A percentile compares a stretch with the other conserved stretches of the same genome.
Conservation (phyloP, 2,329 filamentous ascomycete species). For the Zymoseptoria pseudotritici region DNA sequence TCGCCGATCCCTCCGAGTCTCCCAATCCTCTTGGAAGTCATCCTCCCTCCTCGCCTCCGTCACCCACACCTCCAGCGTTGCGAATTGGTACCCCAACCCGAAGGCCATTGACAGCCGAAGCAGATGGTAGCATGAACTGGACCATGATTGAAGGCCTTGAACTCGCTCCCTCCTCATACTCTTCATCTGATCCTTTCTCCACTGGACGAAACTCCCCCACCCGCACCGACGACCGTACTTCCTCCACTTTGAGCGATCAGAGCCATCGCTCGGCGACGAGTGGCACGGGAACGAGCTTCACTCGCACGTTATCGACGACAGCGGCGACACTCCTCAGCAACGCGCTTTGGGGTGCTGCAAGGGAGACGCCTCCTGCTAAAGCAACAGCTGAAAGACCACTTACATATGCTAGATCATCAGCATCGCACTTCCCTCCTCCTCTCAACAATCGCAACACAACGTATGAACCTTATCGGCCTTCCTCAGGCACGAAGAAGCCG, state of each 20-base stretch:
- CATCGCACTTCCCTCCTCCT: background rate
- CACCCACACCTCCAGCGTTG: background rate
- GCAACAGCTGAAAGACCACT: background rate
- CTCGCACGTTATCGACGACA: conserved; percentile 39
- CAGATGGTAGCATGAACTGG: conserved; percentile 24
- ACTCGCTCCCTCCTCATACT: conserved; percentile 3
- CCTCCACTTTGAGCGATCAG: conserved; percentile 49
- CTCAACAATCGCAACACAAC: background rate
- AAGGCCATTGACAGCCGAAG: conserved; percentile 14
- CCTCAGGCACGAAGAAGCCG: background rate
- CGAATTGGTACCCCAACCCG: conserved; percentile 4
- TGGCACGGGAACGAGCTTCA: conserved; percentile 19
- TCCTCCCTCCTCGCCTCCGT: conserved; percentile 17
- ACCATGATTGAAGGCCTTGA: conserved; percentile 13
- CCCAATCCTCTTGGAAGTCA: conserved; percentile 32
- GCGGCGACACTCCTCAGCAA: conserved; percentile 27
- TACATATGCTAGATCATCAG: background rate
- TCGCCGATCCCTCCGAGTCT: conserved; percentile 28
- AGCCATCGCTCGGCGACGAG: conserved; percentile 37
- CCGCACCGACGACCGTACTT: conserved; percentile 49
- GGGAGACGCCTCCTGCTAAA: background rate
- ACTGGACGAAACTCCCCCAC: conserved; percentile 40
- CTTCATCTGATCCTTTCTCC: conserved; percentile 9
- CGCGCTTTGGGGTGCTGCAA: background rate
- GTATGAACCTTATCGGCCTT: background rate